A percentile compares a stretch with the other conserved stretches of the same genome.
phyloP scores from a whole-genome alignment of 495 filamentous ascomycete species.

The Hypoxylon lienhwacheense region DNA sequence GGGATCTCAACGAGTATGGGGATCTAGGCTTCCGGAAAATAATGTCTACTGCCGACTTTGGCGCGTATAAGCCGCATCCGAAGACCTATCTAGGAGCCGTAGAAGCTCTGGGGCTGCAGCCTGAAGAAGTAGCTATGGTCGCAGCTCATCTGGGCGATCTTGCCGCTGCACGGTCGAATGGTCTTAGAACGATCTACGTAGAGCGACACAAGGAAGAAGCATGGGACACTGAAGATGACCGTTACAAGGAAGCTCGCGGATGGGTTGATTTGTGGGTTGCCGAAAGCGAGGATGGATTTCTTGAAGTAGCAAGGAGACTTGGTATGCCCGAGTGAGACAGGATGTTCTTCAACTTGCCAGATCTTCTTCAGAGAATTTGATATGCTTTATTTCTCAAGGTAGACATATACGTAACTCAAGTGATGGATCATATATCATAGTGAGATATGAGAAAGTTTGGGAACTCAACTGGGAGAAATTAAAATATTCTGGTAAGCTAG shows the following conservation, averaged over 20 bases:
- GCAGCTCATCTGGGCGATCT: constrained; percentile 74
- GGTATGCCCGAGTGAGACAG: constrained; percentile 35
- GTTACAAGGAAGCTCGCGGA: constrained; percentile 54
- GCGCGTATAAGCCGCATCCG: constrained; percentile 76
- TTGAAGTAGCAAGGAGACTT: constrained; percentile 55
- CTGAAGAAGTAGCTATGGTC: constrained; percentile 71
- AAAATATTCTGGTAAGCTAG: too few species aligned
- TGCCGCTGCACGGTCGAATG: constrained; percentile 63
- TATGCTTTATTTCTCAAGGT: neutral
- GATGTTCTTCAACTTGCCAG: neutral
- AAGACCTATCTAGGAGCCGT: constrained; percentile 70
- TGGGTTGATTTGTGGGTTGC: constrained; percentile 69
- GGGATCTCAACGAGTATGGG: constrained; percentile 62
- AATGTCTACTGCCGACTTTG: constrained; percentile 67
- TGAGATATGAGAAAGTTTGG: constrained; percentile 9
- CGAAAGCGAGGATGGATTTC: constrained; percentile 53
- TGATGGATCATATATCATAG: constrained; percentile 10
- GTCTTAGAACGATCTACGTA: constrained; percentile 75
- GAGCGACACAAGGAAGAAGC: constrained; percentile 66
- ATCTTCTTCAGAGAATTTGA: too few species aligned
- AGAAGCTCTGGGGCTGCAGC: constrained; percentile 56
- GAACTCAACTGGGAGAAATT: neutral
- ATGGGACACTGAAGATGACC: constrained; percentile 55
- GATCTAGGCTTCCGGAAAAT: constrained; percentile 63
- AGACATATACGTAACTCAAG: constrained; percentile 7